Conservation (phyloP, 1,284 basidiomycete species). For the Papiliotrema laurentii region DNA sequence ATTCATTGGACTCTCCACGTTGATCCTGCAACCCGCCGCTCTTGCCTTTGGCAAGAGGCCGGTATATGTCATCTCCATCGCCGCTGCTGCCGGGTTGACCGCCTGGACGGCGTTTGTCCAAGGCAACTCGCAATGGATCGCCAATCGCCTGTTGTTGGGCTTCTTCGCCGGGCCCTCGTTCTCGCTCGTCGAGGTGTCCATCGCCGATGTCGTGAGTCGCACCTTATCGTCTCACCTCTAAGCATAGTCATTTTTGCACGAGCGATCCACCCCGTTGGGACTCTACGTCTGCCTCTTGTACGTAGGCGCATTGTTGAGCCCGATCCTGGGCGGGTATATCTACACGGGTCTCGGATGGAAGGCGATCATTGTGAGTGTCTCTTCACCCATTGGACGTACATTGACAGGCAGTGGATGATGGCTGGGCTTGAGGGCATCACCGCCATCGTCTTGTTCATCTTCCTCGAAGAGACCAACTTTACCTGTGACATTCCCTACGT, state of each 20-base stretch:
- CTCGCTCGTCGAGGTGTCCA: constrained; percentile 19
- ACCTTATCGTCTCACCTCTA: neutral
- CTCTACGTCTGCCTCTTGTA: constrained; percentile 19
- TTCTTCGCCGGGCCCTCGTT: constrained; percentile 19
- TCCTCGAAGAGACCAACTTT: constrained; percentile 28
- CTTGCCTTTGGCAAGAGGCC: constrained; percentile 27
- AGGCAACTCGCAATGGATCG: constrained; percentile 16
- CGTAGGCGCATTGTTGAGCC: constrained; percentile 15
- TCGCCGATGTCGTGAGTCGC: constrained; percentile 14
- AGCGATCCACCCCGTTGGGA: constrained; percentile 21
- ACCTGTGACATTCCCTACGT: constrained; percentile 3
- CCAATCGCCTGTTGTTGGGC: constrained; percentile 15
- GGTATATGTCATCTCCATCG: constrained; percentile 13
- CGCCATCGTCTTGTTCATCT: constrained; percentile 23
- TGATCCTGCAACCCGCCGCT: constrained; percentile 19
- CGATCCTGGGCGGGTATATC: constrained; percentile 24
- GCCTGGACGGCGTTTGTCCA: constrained; percentile 18
- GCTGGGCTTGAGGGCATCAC: constrained; percentile 14
- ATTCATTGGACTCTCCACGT: constrained; percentile 15
- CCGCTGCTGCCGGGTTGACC: constrained; percentile 6
- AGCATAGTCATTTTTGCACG: constrained; percentile 22
- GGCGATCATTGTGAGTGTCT: constrained; percentile 13
- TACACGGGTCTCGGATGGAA: constrained; percentile 22
- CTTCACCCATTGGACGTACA: neutral
- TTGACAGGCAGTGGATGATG: neutral